Conservation (phyloP, 2,329 filamentous ascomycete species). For the Ophiostoma perfectum region DNA sequence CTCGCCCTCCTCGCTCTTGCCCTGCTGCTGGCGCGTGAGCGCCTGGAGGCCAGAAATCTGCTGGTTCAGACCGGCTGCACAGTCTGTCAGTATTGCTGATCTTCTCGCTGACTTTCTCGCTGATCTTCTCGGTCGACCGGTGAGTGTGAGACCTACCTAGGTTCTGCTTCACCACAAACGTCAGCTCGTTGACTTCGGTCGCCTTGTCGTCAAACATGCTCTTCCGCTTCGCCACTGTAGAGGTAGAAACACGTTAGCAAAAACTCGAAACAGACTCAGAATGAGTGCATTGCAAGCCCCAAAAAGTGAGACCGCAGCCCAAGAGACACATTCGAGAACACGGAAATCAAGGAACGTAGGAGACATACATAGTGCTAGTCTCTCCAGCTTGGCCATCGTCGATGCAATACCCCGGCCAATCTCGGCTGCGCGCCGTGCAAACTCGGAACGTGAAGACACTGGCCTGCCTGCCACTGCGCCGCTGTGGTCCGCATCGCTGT, state of each 20-base stretch:
- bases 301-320: not conserved
- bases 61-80: constrained; percentile 57
- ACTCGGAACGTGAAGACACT: constrained; percentile 58
- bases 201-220: constrained; percentile 96
- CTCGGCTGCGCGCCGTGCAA: constrained; percentile 83
- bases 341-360: constrained; percentile 32
- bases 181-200: constrained; percentile 94
- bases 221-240: constrained; percentile 74
- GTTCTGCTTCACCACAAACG: constrained; percentile 56
- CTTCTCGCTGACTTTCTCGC: not conserved
- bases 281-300: not conserved
- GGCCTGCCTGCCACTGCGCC: constrained; percentile 57
- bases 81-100: not conserved
- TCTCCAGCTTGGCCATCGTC: constrained; percentile 93
- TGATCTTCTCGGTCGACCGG: not conserved
- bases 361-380: constrained; percentile 66
- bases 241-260: constrained; percentile 12
- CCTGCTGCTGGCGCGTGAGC: constrained; percentile 71
- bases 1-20: constrained; percentile 71
- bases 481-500: constrained; percentile 45
- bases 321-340: not conserved
- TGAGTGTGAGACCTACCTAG: constrained; percentile 21
- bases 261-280: not conserved
- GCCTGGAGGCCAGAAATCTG: constrained; percentile 80
- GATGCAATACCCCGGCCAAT: constrained; percentile 87